Evolutionary conservation across 805 yeast species (phyloP), one percentile per base, ranked within the genome.

Genomic region (Torulaspora delbrueckii): DNA sequence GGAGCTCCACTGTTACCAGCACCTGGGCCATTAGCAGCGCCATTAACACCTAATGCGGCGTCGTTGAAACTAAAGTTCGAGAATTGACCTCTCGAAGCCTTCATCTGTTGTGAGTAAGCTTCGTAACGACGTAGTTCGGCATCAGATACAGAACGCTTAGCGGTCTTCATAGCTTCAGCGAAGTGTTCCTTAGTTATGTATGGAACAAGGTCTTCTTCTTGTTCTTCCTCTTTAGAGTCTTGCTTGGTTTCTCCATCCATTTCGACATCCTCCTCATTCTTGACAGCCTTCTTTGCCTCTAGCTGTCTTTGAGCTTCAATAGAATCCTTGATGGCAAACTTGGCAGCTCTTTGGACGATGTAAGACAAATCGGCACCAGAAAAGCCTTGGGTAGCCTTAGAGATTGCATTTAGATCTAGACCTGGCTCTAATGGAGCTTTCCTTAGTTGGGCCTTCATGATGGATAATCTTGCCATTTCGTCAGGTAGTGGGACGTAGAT

Each of bases 141-240:
- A 63, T 95, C 98, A 33, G 95, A 83, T 40, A 93, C 99, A 46
- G 97, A 90, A 61, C 98, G 86, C 71, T 89, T 85, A 43, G 99
- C 99, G 1, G 98, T 89, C 82, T 91, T 90, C 99, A 93, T 93
- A 38, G 99, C 99, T 75, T 93, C 98, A 71, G 93, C 96, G 60
- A 93, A 89, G 68, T 93, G 99, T 42, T 83, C 84, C 65, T 84
- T 86, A 25, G 96, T 86, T 61, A 93, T 91, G 68, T 70, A 93
- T 62, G 99, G 99, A 57, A 93, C 99, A 25, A 96, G 88, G 67
- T 93, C 99, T 59, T 79, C 86, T 59, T 80, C 86, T 68, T 79
- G 87, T 56, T 71, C 66, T 61, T 70, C 68, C 14, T 48, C 74
- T 47, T 65, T 36, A 12, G 36, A 71, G 34, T 63, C 68, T 47